phyloP scores from a whole-genome alignment of 2,329 filamentous ascomycete species.

The Aspergillus ochraceus region DNA sequence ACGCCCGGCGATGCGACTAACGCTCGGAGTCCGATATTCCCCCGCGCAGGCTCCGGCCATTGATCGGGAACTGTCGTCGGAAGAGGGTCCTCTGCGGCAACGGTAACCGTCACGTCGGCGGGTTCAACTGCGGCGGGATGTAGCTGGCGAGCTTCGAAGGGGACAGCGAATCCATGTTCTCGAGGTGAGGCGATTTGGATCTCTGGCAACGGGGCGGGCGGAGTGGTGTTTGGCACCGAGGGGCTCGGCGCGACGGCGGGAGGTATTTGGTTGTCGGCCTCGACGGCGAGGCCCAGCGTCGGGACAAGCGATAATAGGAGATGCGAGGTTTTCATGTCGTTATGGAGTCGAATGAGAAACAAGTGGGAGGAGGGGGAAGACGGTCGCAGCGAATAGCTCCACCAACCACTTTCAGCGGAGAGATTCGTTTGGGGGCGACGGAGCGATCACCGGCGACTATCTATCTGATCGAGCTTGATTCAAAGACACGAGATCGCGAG shows the following conservation, averaged over 20 bases:
- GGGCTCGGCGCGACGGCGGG: conserved; percentile 26
- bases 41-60: conserved; percentile 27
- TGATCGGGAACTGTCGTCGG: conserved; percentile 27
- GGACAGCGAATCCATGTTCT: conserved; percentile 7
- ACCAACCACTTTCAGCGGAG: not conserved
- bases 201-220: conserved; percentile 16
- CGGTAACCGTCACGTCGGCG: conserved; percentile 1
- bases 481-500: not conserved
- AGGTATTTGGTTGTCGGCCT: conserved; percentile 27
- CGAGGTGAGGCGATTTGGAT: conserved; percentile 4
- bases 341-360: not conserved
- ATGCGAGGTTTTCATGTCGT: conserved; percentile 20
- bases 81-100: conserved; percentile 9
- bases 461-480: not conserved
- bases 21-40: conserved; percentile 34
- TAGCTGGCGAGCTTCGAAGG: conserved; percentile 11
- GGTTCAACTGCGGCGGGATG: not conserved
- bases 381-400: not conserved
- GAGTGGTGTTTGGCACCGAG: conserved; percentile 18
- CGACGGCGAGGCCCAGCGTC: conserved; percentile 23
- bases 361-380: not conserved
- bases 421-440: not conserved
- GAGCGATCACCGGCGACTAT: not conserved
- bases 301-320: conserved; percentile 21
- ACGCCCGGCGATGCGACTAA: conserved; percentile 17